phyloP scores from a whole-genome alignment of 371 early-diverging fungal genomes.

The Mucor plumbeus region DNA sequence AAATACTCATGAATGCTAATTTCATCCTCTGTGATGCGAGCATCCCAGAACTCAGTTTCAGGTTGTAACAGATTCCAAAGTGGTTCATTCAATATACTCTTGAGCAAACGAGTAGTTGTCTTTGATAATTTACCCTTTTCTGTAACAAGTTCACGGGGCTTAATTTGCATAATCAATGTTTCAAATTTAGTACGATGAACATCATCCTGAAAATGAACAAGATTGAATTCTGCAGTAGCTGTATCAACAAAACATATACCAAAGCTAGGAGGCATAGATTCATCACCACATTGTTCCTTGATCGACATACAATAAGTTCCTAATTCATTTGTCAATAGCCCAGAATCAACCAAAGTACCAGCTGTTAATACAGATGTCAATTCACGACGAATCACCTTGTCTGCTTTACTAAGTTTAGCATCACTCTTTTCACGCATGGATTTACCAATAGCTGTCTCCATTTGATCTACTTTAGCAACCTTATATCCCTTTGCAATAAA shows the following conservation, averaged over 20 bases:
- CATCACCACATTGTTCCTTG: conserved; percentile 59
- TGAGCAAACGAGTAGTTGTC: conserved; percentile 73
- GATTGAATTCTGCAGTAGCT: conserved; percentile 88
- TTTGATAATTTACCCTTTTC: conserved; percentile 77
- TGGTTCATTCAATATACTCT: conserved; percentile 65
- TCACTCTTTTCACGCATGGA: conserved; percentile 85
- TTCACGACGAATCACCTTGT: conserved; percentile 95
- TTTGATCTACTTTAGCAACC: conserved; percentile 98
- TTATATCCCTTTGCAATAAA: conserved; percentile 97
- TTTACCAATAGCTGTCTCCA: conserved; percentile 97
- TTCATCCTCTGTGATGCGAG: conserved; percentile 69
- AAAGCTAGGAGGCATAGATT: conserved; percentile 54
- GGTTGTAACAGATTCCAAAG: conserved; percentile 77
- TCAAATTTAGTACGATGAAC: conserved; percentile 84
- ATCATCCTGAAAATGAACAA: conserved; percentile 88
- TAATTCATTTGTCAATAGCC: conserved; percentile 86
- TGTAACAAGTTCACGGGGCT: conserved; percentile 87
- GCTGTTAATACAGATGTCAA: conserved; percentile 93
- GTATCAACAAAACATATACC: conserved; percentile 96
- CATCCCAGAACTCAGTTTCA: conserved; percentile 88
- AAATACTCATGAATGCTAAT: conserved; percentile 74
- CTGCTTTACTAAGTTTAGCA: conserved; percentile 56
- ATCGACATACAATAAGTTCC: conserved; percentile 94
- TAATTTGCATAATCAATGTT: conserved; percentile 91
- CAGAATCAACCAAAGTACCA: conserved; percentile 94